Evolutionary conservation across 140 eudicot genomes (phyloP), one percentile per base, ranked within the genome.

Genomic region (Senecio squalidus): DNA sequence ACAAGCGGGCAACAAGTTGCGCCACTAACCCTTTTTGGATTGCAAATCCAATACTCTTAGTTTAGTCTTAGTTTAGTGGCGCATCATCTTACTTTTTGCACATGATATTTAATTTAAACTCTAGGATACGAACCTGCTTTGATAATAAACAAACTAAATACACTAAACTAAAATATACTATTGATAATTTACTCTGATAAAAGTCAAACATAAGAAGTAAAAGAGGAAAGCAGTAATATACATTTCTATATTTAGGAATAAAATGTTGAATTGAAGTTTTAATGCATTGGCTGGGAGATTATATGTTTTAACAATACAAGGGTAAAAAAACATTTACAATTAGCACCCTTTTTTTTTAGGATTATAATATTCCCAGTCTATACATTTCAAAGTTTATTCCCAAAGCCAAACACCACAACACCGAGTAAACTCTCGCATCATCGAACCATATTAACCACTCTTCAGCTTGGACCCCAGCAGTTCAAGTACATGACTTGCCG

Each of bases 381-480:
- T 2, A n/a, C 18, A 15, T 0, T 43, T 14, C 6, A 43, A 2
- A 41, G 0, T 16, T 43, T 43, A 43, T 43, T 43, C 4, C 24
- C 21, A 16, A 16, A 33, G 5, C 49, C 24, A 15, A 43, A 43
- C 7, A 3, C 24, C 2, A 14, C 7, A 15, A 43, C 49, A 7
- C 49, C 10, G 20, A 43, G 11, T 43, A 6, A 17, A 16, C 15
- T 16, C 10, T 15, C 23, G 15, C 49, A 43, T 43, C 20, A 43
- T 43, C 22, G 9, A n/a, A 43, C 49, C 20, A 16, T 60, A 47
- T 56, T 18, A 43, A 55, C 49, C 21, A 22, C 33, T 26, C 36
- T 13, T 60, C 50, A 83, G 55, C 82, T 66, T 16, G 64, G 88
- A 5, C 80, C 94, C 94, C 94, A 84, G 80, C 88, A 80, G 80